These are phyloP conservation scores for Carex sylvatica DNA, from an alignment of 202 grass and related monocot species.

Conservation along the genomic window DNA sequence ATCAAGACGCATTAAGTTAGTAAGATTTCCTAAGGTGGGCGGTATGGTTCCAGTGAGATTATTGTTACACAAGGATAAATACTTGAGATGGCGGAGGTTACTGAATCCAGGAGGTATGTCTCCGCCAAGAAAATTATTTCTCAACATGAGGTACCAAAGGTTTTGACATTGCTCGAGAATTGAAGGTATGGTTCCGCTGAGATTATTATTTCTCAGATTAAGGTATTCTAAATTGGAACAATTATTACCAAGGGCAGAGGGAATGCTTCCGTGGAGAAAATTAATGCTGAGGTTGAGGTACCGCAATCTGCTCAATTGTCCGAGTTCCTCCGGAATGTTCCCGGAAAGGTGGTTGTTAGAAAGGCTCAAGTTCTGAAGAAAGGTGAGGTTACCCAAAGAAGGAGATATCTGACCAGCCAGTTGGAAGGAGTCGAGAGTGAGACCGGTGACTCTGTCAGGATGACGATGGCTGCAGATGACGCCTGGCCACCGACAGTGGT, in stretches of 20 bases:
- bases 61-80: slow-evolving; percentile 28
- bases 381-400: slow-evolving; percentile 35
- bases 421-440: neutral
- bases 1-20: neutral
- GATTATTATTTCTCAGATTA: neutral
- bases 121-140: slow-evolving; percentile 19
- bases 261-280: slow-evolving; percentile 2
- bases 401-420: slow-evolving; percentile 25
- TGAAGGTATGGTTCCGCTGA: slow-evolving; percentile 17
- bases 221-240: slow-evolving; percentile 15
- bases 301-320: neutral
- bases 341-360: slow-evolving; percentile 6
- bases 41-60: slow-evolving; percentile 35
- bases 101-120: slow-evolving; percentile 29
- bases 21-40: slow-evolving; percentile 19
- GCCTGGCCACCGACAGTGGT: slow-evolving; percentile 29
- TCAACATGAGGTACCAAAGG: neutral
- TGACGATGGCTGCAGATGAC: slow-evolving; percentile 24
- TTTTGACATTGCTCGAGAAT: neutral
- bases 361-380: slow-evolving; percentile 8
- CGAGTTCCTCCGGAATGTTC: slow-evolving; percentile 24
- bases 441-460: slow-evolving; percentile 19
- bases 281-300: neutral
- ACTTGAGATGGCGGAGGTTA: slow-evolving; percentile 29
- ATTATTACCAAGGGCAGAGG: neutral